Percentiles rank a stretch among this genome's conserved stretches.
Evolutionary conservation across 2,329 filamentous ascomycete species (phyloP).

Genomic region (Epichloe bromicola): DNA sequence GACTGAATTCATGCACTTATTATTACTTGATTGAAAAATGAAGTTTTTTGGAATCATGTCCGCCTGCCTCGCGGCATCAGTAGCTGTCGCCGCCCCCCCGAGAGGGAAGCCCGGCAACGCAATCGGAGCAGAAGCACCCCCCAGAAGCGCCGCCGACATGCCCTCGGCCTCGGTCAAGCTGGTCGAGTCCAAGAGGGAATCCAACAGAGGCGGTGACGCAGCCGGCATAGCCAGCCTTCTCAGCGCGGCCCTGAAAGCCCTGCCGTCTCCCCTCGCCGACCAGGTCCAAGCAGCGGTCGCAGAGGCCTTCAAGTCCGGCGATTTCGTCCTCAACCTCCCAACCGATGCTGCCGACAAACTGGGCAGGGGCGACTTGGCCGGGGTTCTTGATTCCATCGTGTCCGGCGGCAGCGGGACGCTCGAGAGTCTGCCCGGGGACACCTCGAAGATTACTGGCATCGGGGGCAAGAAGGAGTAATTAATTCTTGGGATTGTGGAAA

Average conservation of each 20-base stretch:
- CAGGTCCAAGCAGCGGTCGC: background rate
- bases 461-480: background rate
- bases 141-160: background rate
- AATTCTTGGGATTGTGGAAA: too few species aligned
- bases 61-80: background rate
- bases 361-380: background rate
- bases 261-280: background rate
- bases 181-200: background rate
- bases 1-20: background rate
- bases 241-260: background rate
- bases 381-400: background rate
- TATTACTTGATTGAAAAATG: background rate
- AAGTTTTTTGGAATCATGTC: background rate
- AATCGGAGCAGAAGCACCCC: too few species aligned
- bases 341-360: background rate
- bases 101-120: too few species aligned
- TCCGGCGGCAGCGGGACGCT: background rate
- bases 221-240: background rate
- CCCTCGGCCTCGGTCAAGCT: background rate
- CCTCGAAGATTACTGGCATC: background rate
- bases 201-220: background rate
- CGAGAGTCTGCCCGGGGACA: background rate
- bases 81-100: background rate
- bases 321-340: background rate
- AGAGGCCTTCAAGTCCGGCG: background rate